Evolutionary conservation across 2,329 filamentous ascomycete genomes (phyloP).

Genomic region (Apiospora marii): DNA sequence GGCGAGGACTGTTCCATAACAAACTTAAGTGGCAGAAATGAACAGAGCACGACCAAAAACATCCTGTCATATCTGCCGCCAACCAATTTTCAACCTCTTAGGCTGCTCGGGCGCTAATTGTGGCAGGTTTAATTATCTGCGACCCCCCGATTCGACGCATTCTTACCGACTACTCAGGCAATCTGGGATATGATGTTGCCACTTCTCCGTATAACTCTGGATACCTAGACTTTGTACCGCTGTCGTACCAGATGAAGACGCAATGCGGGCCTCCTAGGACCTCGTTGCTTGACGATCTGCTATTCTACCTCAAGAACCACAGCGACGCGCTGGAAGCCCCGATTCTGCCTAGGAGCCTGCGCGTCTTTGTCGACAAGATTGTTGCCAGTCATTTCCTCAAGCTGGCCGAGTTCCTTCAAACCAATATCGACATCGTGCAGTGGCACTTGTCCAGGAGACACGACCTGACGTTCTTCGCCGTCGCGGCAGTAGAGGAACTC

Average conservation of each 20-base stretch:
- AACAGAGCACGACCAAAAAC: background rate
- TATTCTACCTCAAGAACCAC: constrained; percentile 36
- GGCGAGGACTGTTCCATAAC: background rate
- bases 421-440: constrained; percentile 34
- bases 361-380: constrained; percentile 36
- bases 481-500: constrained; percentile 36
- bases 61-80: background rate
- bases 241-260: constrained; percentile 17
- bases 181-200: constrained; percentile 27
- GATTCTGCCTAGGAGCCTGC: constrained; percentile 27
- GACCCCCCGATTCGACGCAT: constrained; percentile 36
- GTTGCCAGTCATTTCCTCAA: constrained; percentile 37
- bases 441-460: constrained; percentile 37
- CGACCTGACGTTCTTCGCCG: constrained; percentile 32
- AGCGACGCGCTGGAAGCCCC: constrained; percentile 27
- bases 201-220: constrained; percentile 35
- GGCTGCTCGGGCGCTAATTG: background rate
- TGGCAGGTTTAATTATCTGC: constrained; percentile 32
- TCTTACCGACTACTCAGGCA: constrained; percentile 31
- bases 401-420: constrained; percentile 35
- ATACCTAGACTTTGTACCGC: constrained; percentile 38
- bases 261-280: constrained; percentile 32
- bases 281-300: constrained; percentile 36
- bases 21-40: background rate
- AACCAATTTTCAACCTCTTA: background rate